A percentile compares a stretch with the other conserved stretches of the same genome.
Evolutionary conservation across 192 early-diverging fungal genomes (phyloP).

Genomic region (Chytriomyces hyalinus): DNA sequence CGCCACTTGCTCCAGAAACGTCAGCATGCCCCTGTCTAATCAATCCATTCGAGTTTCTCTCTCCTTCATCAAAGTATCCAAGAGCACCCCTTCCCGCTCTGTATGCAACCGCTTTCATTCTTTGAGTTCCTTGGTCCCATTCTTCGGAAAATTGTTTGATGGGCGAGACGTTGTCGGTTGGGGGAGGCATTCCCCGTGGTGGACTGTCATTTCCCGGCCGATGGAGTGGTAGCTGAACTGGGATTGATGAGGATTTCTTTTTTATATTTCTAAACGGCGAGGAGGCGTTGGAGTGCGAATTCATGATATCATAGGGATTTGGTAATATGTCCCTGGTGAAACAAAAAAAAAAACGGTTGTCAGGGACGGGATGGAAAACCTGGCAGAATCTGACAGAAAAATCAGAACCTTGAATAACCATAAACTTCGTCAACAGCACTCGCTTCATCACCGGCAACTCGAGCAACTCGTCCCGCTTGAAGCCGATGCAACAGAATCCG

Average conservation of each 20-base stretch:
- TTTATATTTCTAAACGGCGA: not conserved
- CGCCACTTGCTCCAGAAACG: not conserved
- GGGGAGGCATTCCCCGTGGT: slow-evolving; percentile 13
- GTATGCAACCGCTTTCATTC: slow-evolving; percentile 13
- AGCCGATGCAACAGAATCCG: slow-evolving; percentile 52
- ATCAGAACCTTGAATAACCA: not conserved
- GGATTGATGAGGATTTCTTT: not conserved
- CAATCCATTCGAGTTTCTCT: not conserved
- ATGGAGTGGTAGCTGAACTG: not conserved
- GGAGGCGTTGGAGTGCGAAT: not conserved
- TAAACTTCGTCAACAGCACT: not conserved
- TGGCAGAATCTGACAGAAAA: not conserved
- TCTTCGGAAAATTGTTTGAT: not conserved
- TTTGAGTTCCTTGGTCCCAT: slow-evolving; percentile 14
- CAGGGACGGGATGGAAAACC: too few species aligned
- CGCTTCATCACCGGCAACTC: not conserved
- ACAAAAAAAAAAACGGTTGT: not conserved
- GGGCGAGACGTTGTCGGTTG: not conserved
- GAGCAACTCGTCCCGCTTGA: slow-evolving; percentile 12
- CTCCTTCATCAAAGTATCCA: slow-evolving; percentile 18
- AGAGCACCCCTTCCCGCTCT: slow-evolving; percentile 12
- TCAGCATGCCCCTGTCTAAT: not conserved
- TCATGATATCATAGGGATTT: slow-evolving; percentile 4
- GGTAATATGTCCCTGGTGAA: slow-evolving; percentile 17
- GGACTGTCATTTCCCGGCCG: slow-evolving; percentile 23